These are phyloP conservation scores for Collybiopsis luxurians DNA, from an alignment of 768 basidiomycete species.

Conservation along the genomic window DNA sequence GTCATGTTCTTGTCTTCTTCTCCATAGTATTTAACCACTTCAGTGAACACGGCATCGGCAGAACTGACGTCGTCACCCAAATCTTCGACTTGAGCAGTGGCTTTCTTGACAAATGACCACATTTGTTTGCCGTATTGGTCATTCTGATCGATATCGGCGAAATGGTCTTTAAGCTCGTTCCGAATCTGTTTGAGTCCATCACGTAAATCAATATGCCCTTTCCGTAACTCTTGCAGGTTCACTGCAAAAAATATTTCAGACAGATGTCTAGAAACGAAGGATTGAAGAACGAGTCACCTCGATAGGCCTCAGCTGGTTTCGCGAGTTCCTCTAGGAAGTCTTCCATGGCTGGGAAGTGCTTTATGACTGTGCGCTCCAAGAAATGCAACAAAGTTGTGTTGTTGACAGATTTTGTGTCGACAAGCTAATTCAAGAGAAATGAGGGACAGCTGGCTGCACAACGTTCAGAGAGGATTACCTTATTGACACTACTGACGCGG, in stretches of 20 bases:
- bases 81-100: slow-evolving; percentile 73
- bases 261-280: neutral
- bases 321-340: slow-evolving; percentile 85
- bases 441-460: neutral
- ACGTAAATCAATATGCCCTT: slow-evolving; percentile 67
- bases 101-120: slow-evolving; percentile 85
- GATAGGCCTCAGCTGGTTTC: slow-evolving; percentile 88
- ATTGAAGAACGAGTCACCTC: slow-evolving; percentile 52
- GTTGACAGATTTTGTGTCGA: slow-evolving; percentile 95
- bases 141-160: slow-evolving; percentile 62
- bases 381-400: slow-evolving; percentile 95
- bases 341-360: slow-evolving; percentile 86
- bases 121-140: slow-evolving; percentile 89
- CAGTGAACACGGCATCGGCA: slow-evolving; percentile 79
- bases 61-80: slow-evolving; percentile 84
- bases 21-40: slow-evolving; percentile 88
- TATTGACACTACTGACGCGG: slow-evolving; percentile 96
- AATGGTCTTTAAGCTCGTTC: slow-evolving; percentile 77
- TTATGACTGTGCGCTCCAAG: slow-evolving; percentile 82
- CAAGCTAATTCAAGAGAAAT: slow-evolving; percentile 70
- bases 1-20: slow-evolving; percentile 88
- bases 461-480: slow-evolving; percentile 42
- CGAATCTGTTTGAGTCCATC: slow-evolving; percentile 78
- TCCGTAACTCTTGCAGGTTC: slow-evolving; percentile 83
- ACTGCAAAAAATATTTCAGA: slow-evolving; percentile 40